Evolutionary conservation across 2,329 filamentous ascomycete species (phyloP), one percentile per base, ranked within the genome.

Genomic region (Harringtonia lauricola): DNA sequence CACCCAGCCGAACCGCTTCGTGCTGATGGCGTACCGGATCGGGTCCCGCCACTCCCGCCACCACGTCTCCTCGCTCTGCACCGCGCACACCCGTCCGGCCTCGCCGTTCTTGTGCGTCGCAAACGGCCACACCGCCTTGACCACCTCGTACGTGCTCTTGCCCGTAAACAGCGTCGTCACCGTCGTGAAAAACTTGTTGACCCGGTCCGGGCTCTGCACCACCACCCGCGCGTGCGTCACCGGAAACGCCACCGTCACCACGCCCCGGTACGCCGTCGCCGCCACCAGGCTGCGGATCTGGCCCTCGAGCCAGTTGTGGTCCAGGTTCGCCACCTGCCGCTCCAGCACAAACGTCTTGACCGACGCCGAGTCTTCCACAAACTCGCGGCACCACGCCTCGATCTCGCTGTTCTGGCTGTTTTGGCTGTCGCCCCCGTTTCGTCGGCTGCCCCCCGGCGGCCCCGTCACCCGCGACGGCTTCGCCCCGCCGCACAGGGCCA

Each of bases 41-140:
- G 64, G 59, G 46, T 68, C 65, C 44, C 58, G 65, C 70, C 70
- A 74, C 49, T 70, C 67, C 40, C 60, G 59, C 67, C 72, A 77
- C 72, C 73, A 77, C 3, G 62, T 63, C 53, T 74, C 71, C 56
- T 78, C 72, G 45, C 64, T 71, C 55, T 74, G 70, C n/a, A 76
- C 70, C 3, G 64, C 61, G 49, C 65, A 74, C 42, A 56, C 57
- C 39, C 68, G 63, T 13, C 55, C 65, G n/a, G 49, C 55, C 48
- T 70, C 69, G 33, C 61, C 70, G 50, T 58, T 67, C 52, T 55
- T 61, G 4, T 63, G 59, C 49, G 69, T 70, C 2, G 73, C 73
- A 57, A 74, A 77, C 4, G 72, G 74, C 73, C 74, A 78, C 1
- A 77, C 65, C 1, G 66, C 64, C 54, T 74, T 72, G 39, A 73